These are phyloP conservation scores for Wickerhamiella cacticola DNA, from an alignment of 805 yeast genomes.

Conservation along the genomic window DNA sequence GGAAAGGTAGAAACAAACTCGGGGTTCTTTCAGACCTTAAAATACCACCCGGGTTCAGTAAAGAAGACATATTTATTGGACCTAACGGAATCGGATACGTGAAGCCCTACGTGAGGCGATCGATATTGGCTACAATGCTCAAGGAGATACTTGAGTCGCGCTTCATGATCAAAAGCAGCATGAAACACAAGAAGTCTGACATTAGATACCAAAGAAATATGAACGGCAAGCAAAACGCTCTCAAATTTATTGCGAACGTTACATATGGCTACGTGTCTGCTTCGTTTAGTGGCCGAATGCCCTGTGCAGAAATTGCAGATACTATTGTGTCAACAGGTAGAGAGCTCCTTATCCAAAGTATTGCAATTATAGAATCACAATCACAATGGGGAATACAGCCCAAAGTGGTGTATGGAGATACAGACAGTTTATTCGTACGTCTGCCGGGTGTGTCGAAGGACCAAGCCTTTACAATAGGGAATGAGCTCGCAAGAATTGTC, in stretches of 20 bases:
- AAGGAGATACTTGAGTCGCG: constrained; percentile 72
- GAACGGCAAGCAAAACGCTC: constrained; percentile 70
- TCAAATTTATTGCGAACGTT: constrained; percentile 85
- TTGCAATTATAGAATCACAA: constrained; percentile 49
- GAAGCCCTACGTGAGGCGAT: constrained; percentile 50
- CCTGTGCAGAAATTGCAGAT: constrained; percentile 89
- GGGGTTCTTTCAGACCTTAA: constrained; percentile 34
- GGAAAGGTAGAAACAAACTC: constrained; percentile 28
- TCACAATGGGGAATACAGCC: constrained; percentile 56
- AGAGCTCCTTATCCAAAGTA: constrained; percentile 65
- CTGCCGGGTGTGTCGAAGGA: constrained; percentile 67
- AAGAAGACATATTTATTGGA: constrained; percentile 50
- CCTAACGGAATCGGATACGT: constrained; percentile 84
- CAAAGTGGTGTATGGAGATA: constrained; percentile 91
- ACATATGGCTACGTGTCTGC: constrained; percentile 96
- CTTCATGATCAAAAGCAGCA: constrained; percentile 62
- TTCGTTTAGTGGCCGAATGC: constrained; percentile 93
- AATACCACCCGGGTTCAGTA: constrained; percentile 45
- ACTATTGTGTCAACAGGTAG: constrained; percentile 86
- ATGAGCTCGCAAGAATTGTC: constrained; percentile 51
- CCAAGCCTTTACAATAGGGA: constrained; percentile 70
- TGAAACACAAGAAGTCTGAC: constrained; percentile 35
- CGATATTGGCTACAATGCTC: constrained; percentile 72
- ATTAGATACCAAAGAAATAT: constrained; percentile 37
- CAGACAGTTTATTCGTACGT: constrained; percentile 85